Base-by-base conservation (phyloP, 257 asterid species). In the Gardenia jasminoides region DNA sequence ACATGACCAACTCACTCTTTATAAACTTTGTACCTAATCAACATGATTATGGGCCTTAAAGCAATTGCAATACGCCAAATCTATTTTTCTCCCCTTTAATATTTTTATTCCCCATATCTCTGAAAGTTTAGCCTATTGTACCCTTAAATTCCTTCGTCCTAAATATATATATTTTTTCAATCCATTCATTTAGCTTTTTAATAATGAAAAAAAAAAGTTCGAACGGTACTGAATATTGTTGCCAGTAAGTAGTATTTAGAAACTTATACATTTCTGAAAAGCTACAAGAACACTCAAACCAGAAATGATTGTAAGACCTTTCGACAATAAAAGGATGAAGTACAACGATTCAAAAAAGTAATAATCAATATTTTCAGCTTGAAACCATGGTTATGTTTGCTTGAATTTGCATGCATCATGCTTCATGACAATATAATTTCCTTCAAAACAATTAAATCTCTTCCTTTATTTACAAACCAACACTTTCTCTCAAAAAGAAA, bases 21-120 rank as follows among this genome's bases (percentile, higher is more conserved):
- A 12, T 33, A 22, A 39, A 75, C 70, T 75, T 59, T 75, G 59
- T 19, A 59, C 78, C 69, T 56, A 43, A 54, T 75, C 30, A 6
- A 10, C 31, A 41, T 59, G 78, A 56, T n/a, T 31, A 7, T 12
- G 56, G 56, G 56, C 56, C 56, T 47, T 12, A 50, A 50, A 50
- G 20, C 56, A 50, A 50, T 12, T 19, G 3, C 56, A 12, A 12
- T 13, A 50, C 13, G 15, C 56, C 19, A 12, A 50, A 50, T 50
- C 56, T 50, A 12, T 50, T 50, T 50, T 48, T 46, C 13, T 10
- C 15, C 0, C 15, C 52, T 15, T 47, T 47, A 30, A 24, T 75
- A 2, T 10, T n/a, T 61, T 75, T 75, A 67, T 75, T 33, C 72
- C 4, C 62, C 65, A 7, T 39, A 9, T 7, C 15, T 41, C 70